A percentile compares a stretch with the other conserved stretches of the same genome.
Conservation (phyloP, 1,284 basidiomycete genomes). For the Puccinia triticina region DNA sequence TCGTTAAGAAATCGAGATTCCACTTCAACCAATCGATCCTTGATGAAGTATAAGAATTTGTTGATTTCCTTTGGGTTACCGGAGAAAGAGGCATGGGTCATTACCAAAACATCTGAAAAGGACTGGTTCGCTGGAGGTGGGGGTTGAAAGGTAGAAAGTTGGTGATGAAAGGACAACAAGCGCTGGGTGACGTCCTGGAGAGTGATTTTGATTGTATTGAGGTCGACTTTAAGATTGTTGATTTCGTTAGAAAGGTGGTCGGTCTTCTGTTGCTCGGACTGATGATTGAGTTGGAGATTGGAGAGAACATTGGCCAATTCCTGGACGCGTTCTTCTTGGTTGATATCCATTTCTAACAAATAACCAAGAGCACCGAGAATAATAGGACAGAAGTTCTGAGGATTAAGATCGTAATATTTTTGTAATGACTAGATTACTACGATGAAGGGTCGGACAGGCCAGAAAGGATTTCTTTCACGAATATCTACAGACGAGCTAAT, state of each 20-base stretch:
- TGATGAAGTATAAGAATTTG: slow-evolving; percentile 11
- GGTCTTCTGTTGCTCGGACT: background rate
- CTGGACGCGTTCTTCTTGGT: no score
- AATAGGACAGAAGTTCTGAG: background rate
- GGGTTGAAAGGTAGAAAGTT: background rate
- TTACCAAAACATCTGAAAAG: background rate
- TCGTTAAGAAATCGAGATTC: background rate
- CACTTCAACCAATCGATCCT: background rate
- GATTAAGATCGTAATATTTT: no score
- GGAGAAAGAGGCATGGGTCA: slow-evolving; percentile 14
- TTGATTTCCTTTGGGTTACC: slow-evolving; percentile 15
- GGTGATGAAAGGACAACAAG: background rate
- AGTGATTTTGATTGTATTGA: background rate
- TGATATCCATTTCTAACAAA: slow-evolving; percentile 20
- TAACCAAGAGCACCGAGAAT: no score
- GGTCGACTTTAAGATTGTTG: background rate
- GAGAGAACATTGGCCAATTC: no score
- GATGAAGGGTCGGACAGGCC: no score
- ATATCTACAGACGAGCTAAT: background rate
- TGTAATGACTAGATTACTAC: no score
- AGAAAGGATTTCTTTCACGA: no score
- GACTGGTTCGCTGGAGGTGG: background rate
- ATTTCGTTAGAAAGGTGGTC: background rate
- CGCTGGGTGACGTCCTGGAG: background rate
- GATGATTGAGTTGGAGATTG: no score